Evolutionary conservation across 2,329 filamentous ascomycete species (phyloP).

Genomic region (Arthrobotrys megalospora): DNA sequence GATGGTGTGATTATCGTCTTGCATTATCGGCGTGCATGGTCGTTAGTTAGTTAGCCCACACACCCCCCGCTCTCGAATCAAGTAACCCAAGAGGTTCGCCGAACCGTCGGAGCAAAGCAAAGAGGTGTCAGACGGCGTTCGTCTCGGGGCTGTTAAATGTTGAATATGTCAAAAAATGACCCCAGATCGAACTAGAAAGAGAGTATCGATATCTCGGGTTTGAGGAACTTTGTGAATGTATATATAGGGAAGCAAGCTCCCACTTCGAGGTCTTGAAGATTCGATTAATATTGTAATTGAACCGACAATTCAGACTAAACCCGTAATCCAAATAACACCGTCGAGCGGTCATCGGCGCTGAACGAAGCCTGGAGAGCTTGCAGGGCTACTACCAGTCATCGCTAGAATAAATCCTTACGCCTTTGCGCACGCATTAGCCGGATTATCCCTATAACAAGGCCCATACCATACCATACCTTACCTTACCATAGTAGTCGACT

Average conservation of each 20-base stretch:
- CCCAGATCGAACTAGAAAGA: neutral
- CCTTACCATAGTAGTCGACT: neutral
- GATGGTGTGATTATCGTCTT: conserved; percentile 57
- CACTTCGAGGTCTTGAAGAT: neutral
- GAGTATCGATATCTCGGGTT: neutral
- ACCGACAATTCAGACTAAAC: neutral
- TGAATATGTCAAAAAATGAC: conserved; percentile 15
- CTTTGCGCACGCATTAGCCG: conserved; percentile 34
- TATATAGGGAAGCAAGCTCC: neutral
- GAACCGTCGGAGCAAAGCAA: conserved; percentile 23
- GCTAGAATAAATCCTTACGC: conserved; percentile 23
- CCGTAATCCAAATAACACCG: neutral
- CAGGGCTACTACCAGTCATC: neutral
- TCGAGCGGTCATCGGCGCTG: conserved; percentile 27
- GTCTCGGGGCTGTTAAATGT: conserved; percentile 36
- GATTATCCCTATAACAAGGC: conserved; percentile 11
- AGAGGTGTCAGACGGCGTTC: conserved; percentile 29
- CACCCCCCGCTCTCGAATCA: conserved; percentile 12
- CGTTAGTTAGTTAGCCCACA: neutral
- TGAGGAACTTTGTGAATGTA: neutral
- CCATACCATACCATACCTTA: neutral
- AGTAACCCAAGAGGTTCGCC: conserved; percentile 29
- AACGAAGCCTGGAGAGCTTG: neutral
- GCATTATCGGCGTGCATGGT: conserved; percentile 52
- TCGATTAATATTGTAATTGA: neutral